Percentiles rank a stretch among this genome's conserved stretches.
These are phyloP conservation scores for Chrysoporthe austroafricana DNA, from an alignment of 2,329 filamentous ascomycete genomes.

Conservation along the genomic window DNA sequence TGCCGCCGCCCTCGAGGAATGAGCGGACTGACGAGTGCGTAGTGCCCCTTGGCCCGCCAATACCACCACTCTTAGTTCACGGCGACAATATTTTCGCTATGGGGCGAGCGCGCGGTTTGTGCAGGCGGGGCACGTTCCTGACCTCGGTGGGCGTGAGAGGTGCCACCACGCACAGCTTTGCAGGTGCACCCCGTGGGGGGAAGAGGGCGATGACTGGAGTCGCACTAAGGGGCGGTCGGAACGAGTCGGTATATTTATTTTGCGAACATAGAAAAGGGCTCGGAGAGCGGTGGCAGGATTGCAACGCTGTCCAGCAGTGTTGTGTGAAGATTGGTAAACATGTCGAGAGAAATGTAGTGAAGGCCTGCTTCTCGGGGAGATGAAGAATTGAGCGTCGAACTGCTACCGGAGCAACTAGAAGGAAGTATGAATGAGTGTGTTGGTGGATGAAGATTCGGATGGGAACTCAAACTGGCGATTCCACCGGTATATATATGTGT, in stretches of 20 bases:
- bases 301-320: background rate
- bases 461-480: background rate
- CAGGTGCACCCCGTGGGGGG: background rate
- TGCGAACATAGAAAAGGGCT: background rate
- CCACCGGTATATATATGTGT: background rate
- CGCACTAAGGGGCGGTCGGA: background rate
- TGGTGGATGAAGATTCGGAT: background rate
- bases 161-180: background rate
- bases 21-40: background rate
- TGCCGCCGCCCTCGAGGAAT: too few relatives aligned
- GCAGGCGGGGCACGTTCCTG: background rate
- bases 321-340: background rate
- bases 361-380: background rate
- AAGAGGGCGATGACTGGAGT: background rate
- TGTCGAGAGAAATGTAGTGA: background rate
- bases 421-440: background rate
- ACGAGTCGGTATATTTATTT: background rate
- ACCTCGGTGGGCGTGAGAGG: background rate
- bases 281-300: background rate
- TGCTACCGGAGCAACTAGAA: background rate
- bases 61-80: background rate
- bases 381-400: background rate
- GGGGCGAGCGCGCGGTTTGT: background rate
- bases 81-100: background rate
- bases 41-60: background rate